Conservation (phyloP, 106 monocot genomes). For the Amphibolis antarctica region DNA sequence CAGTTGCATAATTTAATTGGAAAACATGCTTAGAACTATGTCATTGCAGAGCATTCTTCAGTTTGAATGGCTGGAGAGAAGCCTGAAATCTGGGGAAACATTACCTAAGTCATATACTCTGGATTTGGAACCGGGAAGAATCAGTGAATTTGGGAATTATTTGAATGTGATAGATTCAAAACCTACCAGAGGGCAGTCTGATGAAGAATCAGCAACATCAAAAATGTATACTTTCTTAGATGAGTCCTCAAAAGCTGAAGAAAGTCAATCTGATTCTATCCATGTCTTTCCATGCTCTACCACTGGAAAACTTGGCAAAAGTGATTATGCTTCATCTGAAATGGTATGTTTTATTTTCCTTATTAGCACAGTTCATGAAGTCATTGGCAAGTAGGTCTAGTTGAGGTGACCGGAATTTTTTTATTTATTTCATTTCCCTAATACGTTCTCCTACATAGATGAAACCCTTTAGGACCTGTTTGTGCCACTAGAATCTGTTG, state of each 20-base stretch:
- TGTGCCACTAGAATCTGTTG: no score
- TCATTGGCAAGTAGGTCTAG: no score
- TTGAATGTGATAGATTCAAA: slow-evolving; percentile 1
- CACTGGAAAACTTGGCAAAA: not conserved
- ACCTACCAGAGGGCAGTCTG: not conserved
- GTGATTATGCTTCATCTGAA: slow-evolving; percentile 1
- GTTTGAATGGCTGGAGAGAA: slow-evolving; percentile 68
- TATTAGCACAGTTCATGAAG: no score
- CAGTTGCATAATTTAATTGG: no score
- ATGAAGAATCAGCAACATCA: not conserved
- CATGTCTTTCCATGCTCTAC: not conserved
- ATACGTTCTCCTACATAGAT: no score
- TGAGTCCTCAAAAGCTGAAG: slow-evolving; percentile 8
- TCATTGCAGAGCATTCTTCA: slow-evolving; percentile 42
- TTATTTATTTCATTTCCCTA: no score
- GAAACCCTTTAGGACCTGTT: no score
- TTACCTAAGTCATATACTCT: slow-evolving; percentile 36
- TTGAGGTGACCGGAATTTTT: no score
- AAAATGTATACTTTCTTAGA: not conserved
- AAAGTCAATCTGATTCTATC: no score
- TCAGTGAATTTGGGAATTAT: slow-evolving; percentile 5
- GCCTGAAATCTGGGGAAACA: slow-evolving; percentile 58
- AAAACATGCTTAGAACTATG: no score
- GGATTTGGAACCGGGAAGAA: slow-evolving; percentile 16
- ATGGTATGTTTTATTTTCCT: not conserved